phyloP scores from a whole-genome alignment of 2,329 filamentous ascomycete species.

The Alternaria brassicicola region DNA sequence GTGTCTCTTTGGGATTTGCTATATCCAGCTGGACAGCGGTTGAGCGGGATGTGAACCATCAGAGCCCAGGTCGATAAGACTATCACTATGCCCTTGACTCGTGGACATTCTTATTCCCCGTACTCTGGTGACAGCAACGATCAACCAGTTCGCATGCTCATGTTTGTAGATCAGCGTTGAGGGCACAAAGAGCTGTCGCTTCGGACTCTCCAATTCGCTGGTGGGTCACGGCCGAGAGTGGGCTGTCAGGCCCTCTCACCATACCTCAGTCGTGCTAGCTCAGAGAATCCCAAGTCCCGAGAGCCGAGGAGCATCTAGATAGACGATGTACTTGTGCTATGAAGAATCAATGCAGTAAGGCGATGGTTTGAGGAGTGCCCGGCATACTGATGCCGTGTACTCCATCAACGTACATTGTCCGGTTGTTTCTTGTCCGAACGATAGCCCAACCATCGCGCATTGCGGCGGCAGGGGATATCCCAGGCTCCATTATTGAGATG shows the following conservation, averaged over 20 bases:
- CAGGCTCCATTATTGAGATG: background rate
- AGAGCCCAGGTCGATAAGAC: conserved; percentile 8
- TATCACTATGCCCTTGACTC: background rate
- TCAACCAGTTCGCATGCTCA: conserved; percentile 2
- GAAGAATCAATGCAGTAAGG: background rate
- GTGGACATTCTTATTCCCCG: background rate
- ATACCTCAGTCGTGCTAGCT: background rate
- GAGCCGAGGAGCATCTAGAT: background rate
- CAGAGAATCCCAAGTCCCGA: background rate
- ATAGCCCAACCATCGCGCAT: no score
- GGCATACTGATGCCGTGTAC: background rate
- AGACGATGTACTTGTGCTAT: background rate
- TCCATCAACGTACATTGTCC: background rate
- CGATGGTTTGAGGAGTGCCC: background rate
- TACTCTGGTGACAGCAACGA: background rate
- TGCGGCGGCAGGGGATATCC: no score
- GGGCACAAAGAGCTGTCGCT: background rate
- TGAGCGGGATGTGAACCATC: background rate
- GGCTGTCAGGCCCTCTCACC: background rate
- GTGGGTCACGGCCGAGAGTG: conserved; percentile 4
- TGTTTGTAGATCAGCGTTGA: background rate
- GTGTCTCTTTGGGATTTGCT: conserved; percentile 2
- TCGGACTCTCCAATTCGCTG: conserved; percentile 10
- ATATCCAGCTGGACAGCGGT: conserved; percentile 1
- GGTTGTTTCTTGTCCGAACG: background rate